Conservation (phyloP, 768 basidiomycete species). For the Podaxis sp. region DNA sequence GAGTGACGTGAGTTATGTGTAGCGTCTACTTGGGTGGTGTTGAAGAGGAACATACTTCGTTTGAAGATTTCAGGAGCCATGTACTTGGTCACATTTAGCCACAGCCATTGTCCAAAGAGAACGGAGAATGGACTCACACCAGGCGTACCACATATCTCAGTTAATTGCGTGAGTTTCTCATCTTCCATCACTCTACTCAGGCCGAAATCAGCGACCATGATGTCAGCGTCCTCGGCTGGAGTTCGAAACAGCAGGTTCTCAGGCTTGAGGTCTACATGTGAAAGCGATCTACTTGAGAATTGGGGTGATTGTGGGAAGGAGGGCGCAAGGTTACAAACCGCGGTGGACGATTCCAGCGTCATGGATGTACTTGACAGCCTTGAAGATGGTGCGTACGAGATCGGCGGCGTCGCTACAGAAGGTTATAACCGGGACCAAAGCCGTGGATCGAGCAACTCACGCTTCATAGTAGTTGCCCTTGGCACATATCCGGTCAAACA, state of each 20-base stretch:
- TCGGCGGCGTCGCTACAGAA: conserved; percentile 76
- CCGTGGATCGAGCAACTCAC: conserved; percentile 38
- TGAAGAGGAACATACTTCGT: conserved; percentile 54
- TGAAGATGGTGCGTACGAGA: conserved; percentile 83
- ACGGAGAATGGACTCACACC: conserved; percentile 47
- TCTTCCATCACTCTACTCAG: conserved; percentile 89
- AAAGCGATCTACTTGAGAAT: background rate
- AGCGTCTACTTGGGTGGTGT: background rate
- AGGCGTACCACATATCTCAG: conserved; percentile 95
- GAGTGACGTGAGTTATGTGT: background rate
- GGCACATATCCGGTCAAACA: conserved; percentile 98
- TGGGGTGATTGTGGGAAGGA: background rate
- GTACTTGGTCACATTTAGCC: conserved; percentile 43
- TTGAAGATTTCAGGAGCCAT: conserved; percentile 98
- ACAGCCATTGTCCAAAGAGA: conserved; percentile 11
- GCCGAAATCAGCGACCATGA: conserved; percentile 98
- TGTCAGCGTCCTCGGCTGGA: conserved; percentile 84
- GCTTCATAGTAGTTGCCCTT: conserved; percentile 96
- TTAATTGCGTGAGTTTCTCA: conserved; percentile 81
- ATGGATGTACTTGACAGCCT: conserved; percentile 90
- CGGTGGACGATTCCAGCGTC: conserved; percentile 91
- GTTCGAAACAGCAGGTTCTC: conserved; percentile 97
- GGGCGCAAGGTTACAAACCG: conserved; percentile 36
- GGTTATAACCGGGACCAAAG: conserved; percentile 2
- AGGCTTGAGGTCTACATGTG: conserved; percentile 79